Conservation (phyloP, 805 yeast species). For the Lachancea kluyveri region DNA sequence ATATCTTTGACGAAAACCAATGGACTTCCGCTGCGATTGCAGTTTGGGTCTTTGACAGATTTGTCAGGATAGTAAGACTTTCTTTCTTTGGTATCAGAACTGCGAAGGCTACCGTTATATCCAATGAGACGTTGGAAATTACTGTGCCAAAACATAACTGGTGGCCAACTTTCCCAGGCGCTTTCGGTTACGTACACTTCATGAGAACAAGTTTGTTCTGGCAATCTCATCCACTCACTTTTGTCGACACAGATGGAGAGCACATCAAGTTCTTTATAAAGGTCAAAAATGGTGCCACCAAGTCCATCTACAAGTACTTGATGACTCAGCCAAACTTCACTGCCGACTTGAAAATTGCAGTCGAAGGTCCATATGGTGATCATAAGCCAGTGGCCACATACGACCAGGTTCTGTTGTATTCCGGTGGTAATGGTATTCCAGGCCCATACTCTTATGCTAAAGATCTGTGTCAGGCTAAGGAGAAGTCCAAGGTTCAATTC, state of each 20-base stretch:
- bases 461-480: conserved; percentile 6
- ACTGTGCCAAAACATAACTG: conserved; percentile 8
- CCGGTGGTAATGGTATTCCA: conserved; percentile 46
- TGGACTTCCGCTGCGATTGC: conserved; percentile 50
- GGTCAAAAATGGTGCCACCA: conserved; percentile 49
- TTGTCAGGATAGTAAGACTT: conserved; percentile 49
- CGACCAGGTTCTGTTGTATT: conserved; percentile 37
- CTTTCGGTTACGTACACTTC: conserved; percentile 47
- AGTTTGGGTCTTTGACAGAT: conserved; percentile 67
- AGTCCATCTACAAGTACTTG: conserved; percentile 30
- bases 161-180: conserved; percentile 37
- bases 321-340: conserved; percentile 24
- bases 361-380: conserved; percentile 57
- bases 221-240: conserved; percentile 68
- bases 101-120: conserved; percentile 33
- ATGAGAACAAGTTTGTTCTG: conserved; percentile 42
- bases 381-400: conserved; percentile 33
- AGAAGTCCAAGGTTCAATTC: conserved; percentile 6
- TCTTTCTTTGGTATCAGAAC: conserved; percentile 53
- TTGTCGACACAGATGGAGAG: conserved; percentile 33
- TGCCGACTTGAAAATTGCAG: conserved; percentile 33
- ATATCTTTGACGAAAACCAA: conserved; percentile 41
- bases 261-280: conserved; percentile 38
- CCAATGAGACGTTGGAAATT: conserved; percentile 12
- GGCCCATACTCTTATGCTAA: conserved; percentile 29